Evolutionary conservation across 192 early-diverging fungal genomes (phyloP).

Genomic region (Coemansia aciculifera): DNA sequence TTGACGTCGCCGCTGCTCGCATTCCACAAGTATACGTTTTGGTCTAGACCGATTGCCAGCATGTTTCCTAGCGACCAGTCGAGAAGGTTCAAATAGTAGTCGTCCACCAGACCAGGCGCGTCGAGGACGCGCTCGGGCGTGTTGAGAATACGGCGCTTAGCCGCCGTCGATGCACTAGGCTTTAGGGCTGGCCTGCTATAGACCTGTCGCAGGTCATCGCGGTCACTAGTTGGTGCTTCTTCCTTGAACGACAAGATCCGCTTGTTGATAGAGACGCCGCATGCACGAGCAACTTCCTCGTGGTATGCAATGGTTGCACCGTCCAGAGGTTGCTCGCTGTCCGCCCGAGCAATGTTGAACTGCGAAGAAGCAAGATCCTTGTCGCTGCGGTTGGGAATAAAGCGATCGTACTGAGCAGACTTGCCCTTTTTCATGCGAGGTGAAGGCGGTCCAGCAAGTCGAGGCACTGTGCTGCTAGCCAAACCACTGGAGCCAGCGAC

Average conservation of each 20-base stretch:
- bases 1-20: slow-evolving; percentile 68
- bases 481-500: background rate
- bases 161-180: slow-evolving; percentile 20
- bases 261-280: slow-evolving; percentile 74
- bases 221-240: slow-evolving; percentile 67
- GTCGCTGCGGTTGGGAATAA: slow-evolving; percentile 78
- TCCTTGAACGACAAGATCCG: slow-evolving; percentile 80
- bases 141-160: slow-evolving; percentile 72
- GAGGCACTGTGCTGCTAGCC: slow-evolving; percentile 2
- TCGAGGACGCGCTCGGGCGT: slow-evolving; percentile 84
- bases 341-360: slow-evolving; percentile 62
- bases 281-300: slow-evolving; percentile 77
- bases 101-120: slow-evolving; percentile 85
- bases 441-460: slow-evolving; percentile 21
- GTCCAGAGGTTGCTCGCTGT: slow-evolving; percentile 47
- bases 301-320: slow-evolving; percentile 65
- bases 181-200: slow-evolving; percentile 48
- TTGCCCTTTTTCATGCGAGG: slow-evolving; percentile 39
- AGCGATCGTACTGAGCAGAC: slow-evolving; percentile 75
- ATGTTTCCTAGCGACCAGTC: slow-evolving; percentile 86
- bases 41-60: slow-evolving; percentile 84
- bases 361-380: slow-evolving; percentile 71
- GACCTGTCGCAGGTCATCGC: slow-evolving; percentile 59
- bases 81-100: slow-evolving; percentile 94
- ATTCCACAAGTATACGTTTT: slow-evolving; percentile 90